Evolutionary conservation across 2,329 filamentous ascomycete genomes (phyloP).

Genomic region (Aspergillus puulaauensis): DNA sequence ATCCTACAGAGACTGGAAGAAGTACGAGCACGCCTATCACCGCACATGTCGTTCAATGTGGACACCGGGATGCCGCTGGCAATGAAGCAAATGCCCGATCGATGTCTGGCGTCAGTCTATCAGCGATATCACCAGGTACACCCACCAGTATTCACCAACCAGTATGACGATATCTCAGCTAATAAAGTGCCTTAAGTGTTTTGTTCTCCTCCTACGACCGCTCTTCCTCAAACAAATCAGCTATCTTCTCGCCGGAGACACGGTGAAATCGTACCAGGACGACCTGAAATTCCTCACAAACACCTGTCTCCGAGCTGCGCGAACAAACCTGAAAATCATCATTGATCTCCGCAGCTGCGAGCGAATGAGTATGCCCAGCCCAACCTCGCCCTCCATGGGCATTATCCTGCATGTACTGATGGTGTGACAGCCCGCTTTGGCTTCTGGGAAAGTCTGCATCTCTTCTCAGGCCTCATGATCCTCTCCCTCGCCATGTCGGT

Average conservation of each 20-base stretch:
- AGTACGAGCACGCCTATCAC: neutral
- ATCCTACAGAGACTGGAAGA: neutral
- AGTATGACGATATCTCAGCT: too few relatives aligned
- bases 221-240: slow-evolving; percentile 10
- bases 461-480: slow-evolving; percentile 24
- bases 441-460: slow-evolving; percentile 25
- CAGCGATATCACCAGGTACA: slow-evolving; percentile 15
- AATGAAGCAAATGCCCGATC: slow-evolving; percentile 5
- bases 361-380: neutral
- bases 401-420: neutral
- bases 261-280: neutral
- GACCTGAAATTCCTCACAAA: neutral
- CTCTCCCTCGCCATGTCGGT: slow-evolving; percentile 14
- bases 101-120: slow-evolving; percentile 11
- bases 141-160: neutral
- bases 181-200: neutral
- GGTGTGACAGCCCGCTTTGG: slow-evolving; percentile 19
- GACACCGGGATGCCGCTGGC: neutral
- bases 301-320: neutral
- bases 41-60: neutral
- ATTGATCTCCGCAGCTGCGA: neutral
- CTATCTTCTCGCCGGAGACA: neutral
- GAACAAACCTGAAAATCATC: neutral
- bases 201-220: slow-evolving; percentile 13
- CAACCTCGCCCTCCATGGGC: neutral